phyloP scores from a whole-genome alignment of 331 rosid genomes.

The Quercus lobata region DNA sequence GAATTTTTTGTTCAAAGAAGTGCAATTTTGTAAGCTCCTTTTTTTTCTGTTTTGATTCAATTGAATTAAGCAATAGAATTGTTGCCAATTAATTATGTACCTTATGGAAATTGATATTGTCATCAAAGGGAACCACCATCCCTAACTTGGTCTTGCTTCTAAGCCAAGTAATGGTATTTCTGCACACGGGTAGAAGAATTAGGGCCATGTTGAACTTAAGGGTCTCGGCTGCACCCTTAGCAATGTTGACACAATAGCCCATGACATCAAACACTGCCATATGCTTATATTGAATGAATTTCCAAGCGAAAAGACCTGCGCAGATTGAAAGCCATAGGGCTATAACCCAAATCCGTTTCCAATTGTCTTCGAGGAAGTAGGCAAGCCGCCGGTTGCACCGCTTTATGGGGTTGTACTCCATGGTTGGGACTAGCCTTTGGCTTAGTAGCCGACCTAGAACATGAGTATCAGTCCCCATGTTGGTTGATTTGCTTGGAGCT shows the following conservation, averaged over 20 bases:
- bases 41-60: neutral
- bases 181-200: conserved; percentile 75
- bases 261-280: conserved; percentile 61
- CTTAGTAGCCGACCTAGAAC: conserved; percentile 64
- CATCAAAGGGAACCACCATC: conserved; percentile 62
- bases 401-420: conserved; percentile 69
- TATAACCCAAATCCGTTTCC: conserved; percentile 74
- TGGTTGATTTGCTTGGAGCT: conserved; percentile 65
- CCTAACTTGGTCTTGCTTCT: conserved; percentile 69
- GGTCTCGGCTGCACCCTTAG: conserved; percentile 89
- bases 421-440: conserved; percentile 70
- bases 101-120: conserved; percentile 90
- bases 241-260: conserved; percentile 81
- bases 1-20: too few relatives aligned
- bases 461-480: conserved; percentile 49
- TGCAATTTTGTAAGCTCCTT: neutral
- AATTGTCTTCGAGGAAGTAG: conserved; percentile 71
- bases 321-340: conserved; percentile 57
- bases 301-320: conserved; percentile 72
- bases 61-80: neutral
- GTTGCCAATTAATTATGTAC: conserved; percentile 18
- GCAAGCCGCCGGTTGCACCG: conserved; percentile 25
- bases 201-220: conserved; percentile 89
- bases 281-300: conserved; percentile 62
- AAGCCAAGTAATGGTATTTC: conserved; percentile 90